Evolutionary conservation across 306 rosid genomes (phyloP).

Genomic region (Dryas octopetala): DNA sequence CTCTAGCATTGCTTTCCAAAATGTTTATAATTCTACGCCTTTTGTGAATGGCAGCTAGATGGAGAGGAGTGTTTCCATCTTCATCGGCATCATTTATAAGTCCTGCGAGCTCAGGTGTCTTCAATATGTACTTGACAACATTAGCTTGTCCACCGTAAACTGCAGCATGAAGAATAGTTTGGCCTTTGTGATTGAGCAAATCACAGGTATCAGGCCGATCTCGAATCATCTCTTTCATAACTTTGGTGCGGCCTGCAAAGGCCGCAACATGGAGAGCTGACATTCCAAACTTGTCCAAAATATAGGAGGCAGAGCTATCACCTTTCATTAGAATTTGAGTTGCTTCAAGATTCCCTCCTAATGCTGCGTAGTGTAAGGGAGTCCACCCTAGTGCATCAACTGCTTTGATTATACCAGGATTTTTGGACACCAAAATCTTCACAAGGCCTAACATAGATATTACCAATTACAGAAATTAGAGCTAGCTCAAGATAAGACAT

Average conservation of each 20-base stretch:
- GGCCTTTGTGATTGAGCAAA: neutral
- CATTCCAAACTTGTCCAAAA: slow-evolving; percentile 15
- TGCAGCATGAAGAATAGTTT: slow-evolving; percentile 21
- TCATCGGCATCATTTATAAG: slow-evolving; percentile 23
- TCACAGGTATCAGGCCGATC: slow-evolving; percentile 16
- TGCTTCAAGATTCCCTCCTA: neutral
- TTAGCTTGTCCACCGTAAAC: neutral
- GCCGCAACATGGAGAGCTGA: slow-evolving; percentile 26
- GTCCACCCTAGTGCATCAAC: slow-evolving; percentile 19
- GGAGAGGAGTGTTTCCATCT: slow-evolving; percentile 25
- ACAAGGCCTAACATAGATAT: neutral
- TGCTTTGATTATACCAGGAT: neutral
- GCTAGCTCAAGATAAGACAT: too few species aligned
- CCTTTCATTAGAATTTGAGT: neutral
- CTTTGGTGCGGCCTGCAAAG: neutral
- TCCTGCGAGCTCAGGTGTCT: neutral
- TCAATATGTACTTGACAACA: neutral
- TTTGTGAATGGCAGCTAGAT: slow-evolving; percentile 16
- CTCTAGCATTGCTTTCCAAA: neutral
- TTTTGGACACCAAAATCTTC: neutral
- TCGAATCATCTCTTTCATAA: neutral
- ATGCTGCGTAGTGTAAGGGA: slow-evolving; percentile 28
- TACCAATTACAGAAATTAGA: too few species aligned
- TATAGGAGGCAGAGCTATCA: neutral
- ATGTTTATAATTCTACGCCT: neutral